Base-by-base conservation (phyloP, 164 flowering plant genomes). In the Dillenia turbinata region DNA sequence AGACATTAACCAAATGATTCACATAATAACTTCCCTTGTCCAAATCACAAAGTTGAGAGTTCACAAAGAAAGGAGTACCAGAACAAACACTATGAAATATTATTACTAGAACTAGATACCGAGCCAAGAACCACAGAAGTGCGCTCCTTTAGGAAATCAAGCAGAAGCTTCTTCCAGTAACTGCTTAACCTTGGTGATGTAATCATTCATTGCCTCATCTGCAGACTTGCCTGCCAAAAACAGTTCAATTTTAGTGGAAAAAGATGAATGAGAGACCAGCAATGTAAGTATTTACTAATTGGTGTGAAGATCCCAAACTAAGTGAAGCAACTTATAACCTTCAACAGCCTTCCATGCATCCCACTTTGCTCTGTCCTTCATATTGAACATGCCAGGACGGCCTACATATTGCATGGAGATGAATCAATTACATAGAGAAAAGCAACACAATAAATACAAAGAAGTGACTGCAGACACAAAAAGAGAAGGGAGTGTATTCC, bases 331-430 rank as follows among this genome's bases (percentile, higher is more conserved):
- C 14, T 33, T 12, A 44, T 49, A 73, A 86, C 91, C 91, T 81
- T 84, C 87, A 66, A 76, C 82, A 17, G 79, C 75, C 75, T 84
- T 84, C 92, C 92, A 86, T 9, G 87, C 85, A 78, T 86, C 89
- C 92, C 92, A 86, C 69, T 86, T 86, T 11, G 85, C 85, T 48
- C 79, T 75, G 55, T 81, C 88, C 70, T 54, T 82, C 63, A 58
- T 45, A 54, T 71, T 77, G 70, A 86, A 84, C 0, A 84, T 71
- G 44, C 87, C 84, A n/a, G 92, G 92, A 12, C 92, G 84, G 56
- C 68, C 92, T 86, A 77, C 68, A 63, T 63, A 16, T 14, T 33
- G 40, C 40, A 33, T 33, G 40, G 16, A 49, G 49, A 19, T 13
- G 19, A 9, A 10, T 49, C 47, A 58, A 43, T 26, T 10, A 43